phyloP scores from a whole-genome alignment of 257 asterid species.

The Linderniella brevidens region DNA sequence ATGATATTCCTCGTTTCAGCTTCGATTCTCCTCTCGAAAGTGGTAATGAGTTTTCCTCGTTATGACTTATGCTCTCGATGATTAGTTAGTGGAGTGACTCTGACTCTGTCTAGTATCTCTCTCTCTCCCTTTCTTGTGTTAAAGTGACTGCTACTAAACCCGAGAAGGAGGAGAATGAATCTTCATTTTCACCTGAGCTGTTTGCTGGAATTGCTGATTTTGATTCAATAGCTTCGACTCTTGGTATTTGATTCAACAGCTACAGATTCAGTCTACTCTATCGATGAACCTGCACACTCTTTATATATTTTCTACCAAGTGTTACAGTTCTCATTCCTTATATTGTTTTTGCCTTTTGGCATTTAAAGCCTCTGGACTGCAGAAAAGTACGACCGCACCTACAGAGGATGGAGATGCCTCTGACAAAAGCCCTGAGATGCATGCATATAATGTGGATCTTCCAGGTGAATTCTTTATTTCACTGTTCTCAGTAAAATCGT shows the following conservation, averaged over 20 bases:
- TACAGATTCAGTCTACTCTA: neutral
- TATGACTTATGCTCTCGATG: neutral
- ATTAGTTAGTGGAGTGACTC: no score
- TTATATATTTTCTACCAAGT: neutral
- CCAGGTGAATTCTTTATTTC: no score
- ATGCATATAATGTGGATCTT: no score
- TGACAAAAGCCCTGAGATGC: no score
- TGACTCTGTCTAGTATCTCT: neutral
- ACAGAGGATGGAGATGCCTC: no score
- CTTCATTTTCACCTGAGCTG: conserved; percentile 21
- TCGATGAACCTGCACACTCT: neutral
- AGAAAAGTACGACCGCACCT: no score
- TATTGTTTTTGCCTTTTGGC: no score
- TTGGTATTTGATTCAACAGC: conserved; percentile 18
- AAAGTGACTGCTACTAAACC: neutral
- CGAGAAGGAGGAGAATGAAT: conserved; percentile 13
- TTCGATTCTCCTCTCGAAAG: conserved; percentile 24
- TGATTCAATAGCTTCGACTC: conserved; percentile 27
- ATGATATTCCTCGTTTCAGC: conserved; percentile 26
- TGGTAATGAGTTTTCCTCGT: conserved; percentile 12
- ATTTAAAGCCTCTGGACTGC: no score
- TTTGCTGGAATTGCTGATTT: conserved; percentile 23
- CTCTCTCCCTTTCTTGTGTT: conserved; percentile 2
- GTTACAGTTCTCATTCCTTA: no score
- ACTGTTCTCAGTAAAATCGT: no score